phyloP scores from a whole-genome alignment of 1,284 basidiomycete species.

The Sanghuangporus weigelae region DNA sequence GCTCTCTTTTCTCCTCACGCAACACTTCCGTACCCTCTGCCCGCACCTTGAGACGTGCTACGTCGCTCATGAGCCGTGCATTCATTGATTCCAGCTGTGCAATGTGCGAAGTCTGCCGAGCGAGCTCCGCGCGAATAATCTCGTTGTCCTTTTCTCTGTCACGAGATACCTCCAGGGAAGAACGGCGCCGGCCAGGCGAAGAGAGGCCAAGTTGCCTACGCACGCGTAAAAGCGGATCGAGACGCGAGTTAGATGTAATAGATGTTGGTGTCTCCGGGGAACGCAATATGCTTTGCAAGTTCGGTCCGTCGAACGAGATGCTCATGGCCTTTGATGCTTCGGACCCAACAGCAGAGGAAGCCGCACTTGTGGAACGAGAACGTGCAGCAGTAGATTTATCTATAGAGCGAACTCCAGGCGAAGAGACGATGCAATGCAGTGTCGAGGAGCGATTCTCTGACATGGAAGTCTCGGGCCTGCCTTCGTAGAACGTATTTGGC shows the following conservation, averaged over 20 bases:
- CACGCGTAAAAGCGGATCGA: slow-evolving; percentile 3
- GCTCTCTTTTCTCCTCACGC: slow-evolving; percentile 64
- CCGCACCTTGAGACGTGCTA: slow-evolving; percentile 47
- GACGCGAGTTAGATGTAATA: not conserved
- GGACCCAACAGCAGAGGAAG: not conserved
- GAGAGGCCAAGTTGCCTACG: not conserved
- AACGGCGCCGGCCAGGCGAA: not conserved
- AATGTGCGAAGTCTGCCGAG: slow-evolving; percentile 56
- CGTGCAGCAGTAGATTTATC: not conserved
- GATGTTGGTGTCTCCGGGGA: not conserved
- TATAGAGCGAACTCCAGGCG: not conserved
- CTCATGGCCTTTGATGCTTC: slow-evolving; percentile 6
- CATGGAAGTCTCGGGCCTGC: not conserved
- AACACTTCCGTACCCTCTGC: slow-evolving; percentile 63
- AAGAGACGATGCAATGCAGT: slow-evolving; percentile 7
- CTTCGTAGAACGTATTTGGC: not conserved
- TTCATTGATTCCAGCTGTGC: slow-evolving; percentile 62
- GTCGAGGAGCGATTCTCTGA: slow-evolving; percentile 12
- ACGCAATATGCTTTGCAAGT: not conserved
- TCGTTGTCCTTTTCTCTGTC: slow-evolving; percentile 41
- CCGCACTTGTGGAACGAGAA: slow-evolving; percentile 3
- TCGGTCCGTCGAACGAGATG: not conserved
- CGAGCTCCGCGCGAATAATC: slow-evolving; percentile 57
- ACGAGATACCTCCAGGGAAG: not conserved
- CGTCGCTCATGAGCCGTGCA: slow-evolving; percentile 47